Evolutionary conservation across 139 green algal species (phyloP), one percentile per base, ranked within the genome.

Genomic region (Yamagishiella unicocca): DNA sequence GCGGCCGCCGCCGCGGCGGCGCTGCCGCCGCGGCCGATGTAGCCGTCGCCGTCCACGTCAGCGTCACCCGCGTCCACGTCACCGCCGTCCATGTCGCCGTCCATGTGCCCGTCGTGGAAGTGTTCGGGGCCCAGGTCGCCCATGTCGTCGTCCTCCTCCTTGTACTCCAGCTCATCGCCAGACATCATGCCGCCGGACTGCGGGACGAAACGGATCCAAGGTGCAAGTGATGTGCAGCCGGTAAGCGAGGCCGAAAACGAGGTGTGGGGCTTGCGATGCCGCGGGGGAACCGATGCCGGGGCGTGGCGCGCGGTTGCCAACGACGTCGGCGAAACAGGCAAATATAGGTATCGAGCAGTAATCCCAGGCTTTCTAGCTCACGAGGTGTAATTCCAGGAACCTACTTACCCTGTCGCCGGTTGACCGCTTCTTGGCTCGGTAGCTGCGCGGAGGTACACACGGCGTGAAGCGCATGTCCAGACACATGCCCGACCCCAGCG

Each of bases 361-460:
- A n/a, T n/a, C n/a, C n/a, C n/a, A n/a, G n/a, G n/a, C n/a, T n/a
- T n/a, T n/a, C n/a, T n/a, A n/a, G n/a, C n/a, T n/a, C n/a, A n/a
- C n/a, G n/a, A 58, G 12, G 50, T 58, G 50, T 58, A 17, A 25
- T 17, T 17, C 50, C 14, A 17, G 50, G 14, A 58, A 58, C 6
- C 21, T 17, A 38, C 64, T 33, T 4, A 73, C 54, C 62, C 58
- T n/a, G 2, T 37, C 46, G 27, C 67, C 35, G 12, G 88, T 76
- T 37, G 81, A 88, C 19, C 88, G 83, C 80, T 94, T 94, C 68
- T 90, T 91, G 14, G 89, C 87, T 17, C 89, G 70, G 72, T 93
- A 94, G 38, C 80, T 86, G 80, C 80, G n/a, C 4, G 29, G 33
- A 53, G 38, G 50, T 8, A 76, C 33, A 50, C 21, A 33, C 22